A percentile compares a stretch with the other conserved stretches of the same genome.
Conservation (phyloP, 352 stramenopile genomes). For the Globisporangium nagaii region DNA sequence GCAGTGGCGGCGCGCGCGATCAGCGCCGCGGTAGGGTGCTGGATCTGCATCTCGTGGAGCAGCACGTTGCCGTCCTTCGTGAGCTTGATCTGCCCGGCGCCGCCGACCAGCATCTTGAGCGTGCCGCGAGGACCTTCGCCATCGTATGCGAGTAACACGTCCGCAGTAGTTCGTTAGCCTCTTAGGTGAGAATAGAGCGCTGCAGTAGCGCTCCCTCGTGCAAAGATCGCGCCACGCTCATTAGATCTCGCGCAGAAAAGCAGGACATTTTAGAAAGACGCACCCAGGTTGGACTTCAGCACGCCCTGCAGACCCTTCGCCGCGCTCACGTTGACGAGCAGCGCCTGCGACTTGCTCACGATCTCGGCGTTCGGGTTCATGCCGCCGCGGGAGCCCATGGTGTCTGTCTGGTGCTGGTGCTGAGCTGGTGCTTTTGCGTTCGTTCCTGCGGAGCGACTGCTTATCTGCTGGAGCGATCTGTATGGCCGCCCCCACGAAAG, state of each 20-base stretch:
- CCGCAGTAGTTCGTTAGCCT: not conserved
- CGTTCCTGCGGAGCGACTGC: not conserved
- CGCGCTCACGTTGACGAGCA: constrained; percentile 97
- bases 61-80: constrained; percentile 99
- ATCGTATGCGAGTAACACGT: not conserved
- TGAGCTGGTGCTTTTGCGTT: not conserved
- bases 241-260: no score
- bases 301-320: constrained; percentile 96
- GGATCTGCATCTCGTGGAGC: constrained; percentile 99
- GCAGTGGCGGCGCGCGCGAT: constrained; percentile 98
- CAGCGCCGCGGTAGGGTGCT: constrained; percentile 97
- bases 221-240: not conserved
- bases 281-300: constrained; percentile 90
- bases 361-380: constrained; percentile 97
- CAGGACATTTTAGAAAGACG: no score
- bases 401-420: constrained; percentile 7
- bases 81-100: constrained; percentile 99
- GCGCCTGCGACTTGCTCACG: constrained; percentile 93
- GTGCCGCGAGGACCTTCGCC: constrained; percentile 94
- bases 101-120: constrained; percentile 99
- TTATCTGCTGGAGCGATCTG: not conserved
- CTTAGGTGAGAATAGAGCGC: not conserved
- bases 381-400: constrained; percentile 68
- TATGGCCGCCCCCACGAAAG: not conserved
- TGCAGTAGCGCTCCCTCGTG: not conserved